Base-by-base conservation (phyloP, 495 filamentous ascomycete genomes). In the Rostrohypoxylon terebratum region DNA sequence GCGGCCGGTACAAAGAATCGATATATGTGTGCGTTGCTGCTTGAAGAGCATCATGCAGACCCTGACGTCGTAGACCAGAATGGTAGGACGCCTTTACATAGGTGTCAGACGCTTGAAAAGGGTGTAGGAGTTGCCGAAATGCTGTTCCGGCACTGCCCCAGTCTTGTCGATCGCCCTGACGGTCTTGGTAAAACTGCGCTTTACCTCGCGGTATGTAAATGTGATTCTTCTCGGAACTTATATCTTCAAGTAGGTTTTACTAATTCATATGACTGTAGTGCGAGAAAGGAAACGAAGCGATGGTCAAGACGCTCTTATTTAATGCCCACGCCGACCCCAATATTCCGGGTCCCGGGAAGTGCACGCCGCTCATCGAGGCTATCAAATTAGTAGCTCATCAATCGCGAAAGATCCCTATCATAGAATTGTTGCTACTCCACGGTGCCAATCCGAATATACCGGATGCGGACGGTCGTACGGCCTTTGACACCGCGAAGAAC, bases 31-130 rank as follows among this genome's bases (percentile, higher is more conserved):
- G 80, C 82, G 69, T 79, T 86, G 51, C 78, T 83, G 0, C 64
- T 81, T 33, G 82, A 84, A 57, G 82, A 86, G 80, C 69, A 80
- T 34, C 36, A 48, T 1, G 81, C 80, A 13, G 78, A 85, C 78
- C 78, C 84, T 59, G 75, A 77, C 55, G 76, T 73, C 25, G 75
- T 85, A 44, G 84, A 83, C 69, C 72, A 80, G 36, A 72, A 81
- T 42, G 80, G 79, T n/a, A 77, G 74, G 72, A 74, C 75, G 13
- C 69, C 73, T 9, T 45, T 77, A 5, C 75, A 77, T 53, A 62
- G 60, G 13, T 77, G 75, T 23, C 75, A 77, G 25, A 53, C 69
- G n/a, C 42, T 34, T 0, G 58, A 58, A 9, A 60, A 64, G 10
- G 75, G 73, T 9, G 36, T 72, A 21, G 16, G 42, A 11, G 75